Base-by-base conservation (phyloP, 2,329 filamentous ascomycete species). In the Bipolaris bicolor region DNA sequence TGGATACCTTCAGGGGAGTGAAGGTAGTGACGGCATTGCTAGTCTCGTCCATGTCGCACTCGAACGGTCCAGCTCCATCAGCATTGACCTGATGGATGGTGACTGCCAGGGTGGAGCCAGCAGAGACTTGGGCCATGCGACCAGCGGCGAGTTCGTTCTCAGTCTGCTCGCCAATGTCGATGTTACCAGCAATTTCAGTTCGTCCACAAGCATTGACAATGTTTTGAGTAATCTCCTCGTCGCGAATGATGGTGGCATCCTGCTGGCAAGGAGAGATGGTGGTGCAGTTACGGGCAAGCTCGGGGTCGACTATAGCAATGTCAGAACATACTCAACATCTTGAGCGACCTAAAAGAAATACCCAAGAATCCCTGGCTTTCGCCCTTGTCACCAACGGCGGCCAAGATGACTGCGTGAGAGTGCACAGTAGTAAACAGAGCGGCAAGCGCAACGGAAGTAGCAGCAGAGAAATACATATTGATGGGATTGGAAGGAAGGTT, bases 51-150 rank as follows among this genome's bases (percentile, higher is more conserved):
- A 89, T 84, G 77, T 85, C 85, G 76, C 86, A 88, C 6, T 80
- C 82, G 71, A 87, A 88, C 1, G 86, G 86, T 2, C 87, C 87
- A 49, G 84, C 86, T 48, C 87, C 87, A 65, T 89, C 87, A 22
- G 80, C 80, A 71, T 89, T 89, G 67, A 89, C 86, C 67, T 86
- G 84, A 64, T 85, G 82, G 36, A 76, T 77, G 7, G 76, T 76
- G 49, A 76, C 72, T 16, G 64, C 63, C 33, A 76, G 58, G 7
- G 60, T 63, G 7, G 64, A 67, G 39, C 73, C 72, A 9, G 49
- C 45, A 2, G 61, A 61, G 37, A 75, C 72, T 5, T 60, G 47
- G 7, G 73, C 70, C 43, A 76, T 65, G 15, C 69, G 65, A 7
- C 69, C 69, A 11, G 66, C 68, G 29, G 73, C 67, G 13, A 76